Percentiles rank a stretch among this genome's conserved stretches.
Conservation (phyloP, 2,329 filamentous ascomycete genomes). For the Ciborinia camelliae region DNA sequence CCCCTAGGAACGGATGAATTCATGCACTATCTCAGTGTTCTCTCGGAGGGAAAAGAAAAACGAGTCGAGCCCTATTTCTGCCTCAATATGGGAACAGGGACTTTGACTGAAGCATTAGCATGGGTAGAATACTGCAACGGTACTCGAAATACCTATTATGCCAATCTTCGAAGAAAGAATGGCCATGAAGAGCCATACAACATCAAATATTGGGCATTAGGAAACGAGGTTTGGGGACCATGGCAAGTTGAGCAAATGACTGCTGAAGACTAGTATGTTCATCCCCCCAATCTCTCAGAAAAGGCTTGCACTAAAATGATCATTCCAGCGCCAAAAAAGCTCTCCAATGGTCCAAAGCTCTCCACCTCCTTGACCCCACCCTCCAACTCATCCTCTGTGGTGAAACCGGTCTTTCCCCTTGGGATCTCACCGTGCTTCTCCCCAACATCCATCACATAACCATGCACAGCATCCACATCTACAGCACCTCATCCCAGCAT, state of each 20-base stretch:
- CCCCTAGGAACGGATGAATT: conserved; percentile 68
- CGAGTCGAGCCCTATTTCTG: conserved; percentile 75
- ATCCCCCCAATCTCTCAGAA: neutral
- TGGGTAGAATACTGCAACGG: conserved; percentile 90
- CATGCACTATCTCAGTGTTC: conserved; percentile 71
- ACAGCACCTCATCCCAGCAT: conserved; percentile 49
- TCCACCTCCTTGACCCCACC: conserved; percentile 57
- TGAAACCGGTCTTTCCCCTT: conserved; percentile 56
- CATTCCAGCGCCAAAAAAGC: conserved; percentile 46
- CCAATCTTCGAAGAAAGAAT: conserved; percentile 73
- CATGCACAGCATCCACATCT: conserved; percentile 67
- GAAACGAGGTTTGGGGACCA: conserved; percentile 58
- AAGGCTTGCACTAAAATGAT: neutral
- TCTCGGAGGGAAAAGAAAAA: conserved; percentile 57
- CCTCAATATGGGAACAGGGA: conserved; percentile 78
- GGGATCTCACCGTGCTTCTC: conserved; percentile 62
- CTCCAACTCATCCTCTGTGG: conserved; percentile 63
- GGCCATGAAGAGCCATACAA: conserved; percentile 75
- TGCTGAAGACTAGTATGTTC: conserved; percentile 47
- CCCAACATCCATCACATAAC: conserved; percentile 59
- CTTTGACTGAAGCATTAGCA: conserved; percentile 53
- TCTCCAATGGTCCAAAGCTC: conserved; percentile 55
- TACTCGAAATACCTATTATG: conserved; percentile 73
- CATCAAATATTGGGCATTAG: conserved; percentile 82
- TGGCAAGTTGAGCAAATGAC: conserved; percentile 55